Base-by-base conservation (phyloP, 192 early-diverging fungal genomes). In the Chytriomyces sp. region DNA sequence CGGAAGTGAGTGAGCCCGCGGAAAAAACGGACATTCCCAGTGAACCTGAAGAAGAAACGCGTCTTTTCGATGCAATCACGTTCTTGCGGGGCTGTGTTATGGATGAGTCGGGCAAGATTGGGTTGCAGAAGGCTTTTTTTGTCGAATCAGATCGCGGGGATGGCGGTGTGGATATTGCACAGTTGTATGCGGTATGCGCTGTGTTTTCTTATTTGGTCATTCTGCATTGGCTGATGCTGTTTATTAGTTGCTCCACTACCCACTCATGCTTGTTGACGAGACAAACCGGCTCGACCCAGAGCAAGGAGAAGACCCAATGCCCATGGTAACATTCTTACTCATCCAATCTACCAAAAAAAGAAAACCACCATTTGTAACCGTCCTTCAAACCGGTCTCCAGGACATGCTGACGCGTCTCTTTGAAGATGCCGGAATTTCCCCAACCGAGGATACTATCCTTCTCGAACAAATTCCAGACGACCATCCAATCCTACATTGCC, bases 41-140 rank as follows among this genome's bases (percentile, higher is more conserved):
- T 24, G 63, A 64, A 6, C 26, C 63, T 64, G 43, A 11, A 74
- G 79, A 81, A 53, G 69, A 67, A 18, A 43, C 60, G 20, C 50
- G 20, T 10, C 44, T 75, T 67, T 86, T 86, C 77, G 83, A 86
- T 71, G 69, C 72, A 5, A 49, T 50, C 18, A 28, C 50, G 5
- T 86, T 86, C 66, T 68, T 86, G 62, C 67, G 85, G 75, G 77
- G 49, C 3, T 81, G 73, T 61, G 79, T 78, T 62, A 20, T 83
- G 80, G 86, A 87, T 60, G 82, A 81, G 8, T 59, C 61, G 20
- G 61, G 80, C 1, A 85, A 83, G 64, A 35, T 59, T 7, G 86
- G 82, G 11, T 60, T 87, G 45, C 82, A 85, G 57, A 87, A 87
- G 67, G 84, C 84, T 6, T 87, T 87, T 50, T 75, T 65, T 23